Evolutionary conservation across 371 early-diverging fungal species (phyloP).

Genomic region (Coemansia sp.): DNA sequence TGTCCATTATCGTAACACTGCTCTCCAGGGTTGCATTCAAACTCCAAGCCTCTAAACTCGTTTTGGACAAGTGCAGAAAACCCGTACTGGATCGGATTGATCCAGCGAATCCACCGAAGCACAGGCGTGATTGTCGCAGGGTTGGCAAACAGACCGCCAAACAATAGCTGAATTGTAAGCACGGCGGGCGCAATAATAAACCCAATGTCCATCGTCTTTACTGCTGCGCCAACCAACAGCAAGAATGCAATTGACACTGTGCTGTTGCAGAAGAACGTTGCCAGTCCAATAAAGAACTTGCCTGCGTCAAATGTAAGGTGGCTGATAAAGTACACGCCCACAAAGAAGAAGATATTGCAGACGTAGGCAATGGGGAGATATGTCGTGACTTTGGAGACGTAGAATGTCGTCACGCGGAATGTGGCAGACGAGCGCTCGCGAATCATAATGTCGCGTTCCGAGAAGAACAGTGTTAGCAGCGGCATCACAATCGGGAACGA

Average conservation of each 20-base stretch:
- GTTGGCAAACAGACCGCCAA: slow-evolving; percentile 52
- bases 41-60: slow-evolving; percentile 38
- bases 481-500: slow-evolving; percentile 46
- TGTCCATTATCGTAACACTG: slow-evolving; percentile 45
- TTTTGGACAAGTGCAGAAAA: slow-evolving; percentile 40
- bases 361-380: slow-evolving; percentile 35
- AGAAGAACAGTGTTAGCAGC: slow-evolving; percentile 37
- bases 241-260: slow-evolving; percentile 34
- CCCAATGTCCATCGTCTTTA: slow-evolving; percentile 45
- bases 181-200: slow-evolving; percentile 53
- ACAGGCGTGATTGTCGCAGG: slow-evolving; percentile 41
- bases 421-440: slow-evolving; percentile 51
- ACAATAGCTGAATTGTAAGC: slow-evolving; percentile 53
- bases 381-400: slow-evolving; percentile 43
- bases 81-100: slow-evolving; percentile 50
- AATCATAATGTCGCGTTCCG: slow-evolving; percentile 48
- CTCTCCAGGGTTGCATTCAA: slow-evolving; percentile 24
- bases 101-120: slow-evolving; percentile 53
- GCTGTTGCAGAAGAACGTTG: slow-evolving; percentile 31
- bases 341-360: slow-evolving; percentile 37
- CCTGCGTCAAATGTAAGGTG: slow-evolving; percentile 39
- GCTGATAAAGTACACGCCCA: slow-evolving; percentile 48
- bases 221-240: slow-evolving; percentile 47
- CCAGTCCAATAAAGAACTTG: slow-evolving; percentile 50
- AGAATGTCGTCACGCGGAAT: slow-evolving; percentile 49